A percentile compares a stretch with the other conserved stretches of the same genome.
These are phyloP conservation scores for Scheffersomyces ergatensis DNA, from an alignment of 805 yeast genomes.

Conservation along the genomic window DNA sequence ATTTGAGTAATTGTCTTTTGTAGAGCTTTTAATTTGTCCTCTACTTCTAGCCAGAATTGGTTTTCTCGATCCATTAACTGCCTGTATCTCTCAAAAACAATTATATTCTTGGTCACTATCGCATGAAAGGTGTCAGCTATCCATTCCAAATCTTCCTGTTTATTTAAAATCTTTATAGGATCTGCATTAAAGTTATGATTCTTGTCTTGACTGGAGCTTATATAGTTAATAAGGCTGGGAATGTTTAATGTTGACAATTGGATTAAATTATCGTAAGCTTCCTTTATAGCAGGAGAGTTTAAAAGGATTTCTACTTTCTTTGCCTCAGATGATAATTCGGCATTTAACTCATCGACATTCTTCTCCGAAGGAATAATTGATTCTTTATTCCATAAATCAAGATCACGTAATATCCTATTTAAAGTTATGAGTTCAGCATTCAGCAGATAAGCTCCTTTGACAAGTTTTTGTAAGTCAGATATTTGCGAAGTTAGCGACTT, in stretches of 20 bases:
- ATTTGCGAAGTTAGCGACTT: slow-evolving; percentile 9
- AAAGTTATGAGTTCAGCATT: slow-evolving; percentile 18
- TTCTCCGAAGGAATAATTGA: not conserved
- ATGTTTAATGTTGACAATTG: slow-evolving; percentile 22
- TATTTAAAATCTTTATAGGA: slow-evolving; percentile 3
- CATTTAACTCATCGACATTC: not conserved
- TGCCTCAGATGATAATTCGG: slow-evolving; percentile 2
- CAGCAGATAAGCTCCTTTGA: slow-evolving; percentile 11
- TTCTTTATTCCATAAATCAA: slow-evolving; percentile 14
- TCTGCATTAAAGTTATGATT: slow-evolving; percentile 13
- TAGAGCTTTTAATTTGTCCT: slow-evolving; percentile 11
- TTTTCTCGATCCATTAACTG: slow-evolving; percentile 20
- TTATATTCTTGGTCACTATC: slow-evolving; percentile 25
- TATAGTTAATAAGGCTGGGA: slow-evolving; percentile 16
- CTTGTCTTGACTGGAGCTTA: slow-evolving; percentile 13
- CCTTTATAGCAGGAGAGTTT: slow-evolving; percentile 17
- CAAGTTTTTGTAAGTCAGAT: slow-evolving; percentile 8
- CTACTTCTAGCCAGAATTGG: slow-evolving; percentile 23
- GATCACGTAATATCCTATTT: slow-evolving; percentile 14
- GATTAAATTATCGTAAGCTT: slow-evolving; percentile 17
- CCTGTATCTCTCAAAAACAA: slow-evolving; percentile 26
- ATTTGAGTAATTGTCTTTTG: slow-evolving; percentile 3
- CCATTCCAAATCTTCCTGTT: slow-evolving; percentile 9
- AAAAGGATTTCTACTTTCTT: slow-evolving; percentile 19
- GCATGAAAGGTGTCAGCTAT: slow-evolving; percentile 17